Evolutionary conservation across 164 flowering plant genomes (phyloP).

Genomic region (Euptelea pleiosperma): DNA sequence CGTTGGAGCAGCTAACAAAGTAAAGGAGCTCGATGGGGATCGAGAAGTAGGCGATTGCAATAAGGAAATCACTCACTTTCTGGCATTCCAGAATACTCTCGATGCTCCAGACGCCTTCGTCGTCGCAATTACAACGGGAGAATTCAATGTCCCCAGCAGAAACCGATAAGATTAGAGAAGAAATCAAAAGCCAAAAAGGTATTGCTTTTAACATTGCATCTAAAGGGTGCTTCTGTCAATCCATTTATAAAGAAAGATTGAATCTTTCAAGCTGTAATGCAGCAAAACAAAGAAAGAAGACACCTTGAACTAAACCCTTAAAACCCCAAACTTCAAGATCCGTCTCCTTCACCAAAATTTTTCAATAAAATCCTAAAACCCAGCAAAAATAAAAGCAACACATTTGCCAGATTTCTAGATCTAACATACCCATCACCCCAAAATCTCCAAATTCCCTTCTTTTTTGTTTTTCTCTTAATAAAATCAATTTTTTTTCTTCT

Average conservation of each 20-base stretch:
- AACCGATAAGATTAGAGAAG: constrained; percentile 35
- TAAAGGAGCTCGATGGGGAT: constrained; percentile 91
- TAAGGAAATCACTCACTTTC: constrained; percentile 84
- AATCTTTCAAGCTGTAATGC: constrained; percentile 5
- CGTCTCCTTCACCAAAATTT: not conserved
- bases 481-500: not conserved
- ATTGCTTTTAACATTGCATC: constrained; percentile 63
- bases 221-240: constrained; percentile 23
- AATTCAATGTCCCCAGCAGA: constrained; percentile 39
- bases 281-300: not conserved
- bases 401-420: constrained; percentile 15
- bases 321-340: not conserved
- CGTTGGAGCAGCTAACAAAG: constrained; percentile 87
- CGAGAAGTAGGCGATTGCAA: constrained; percentile 91
- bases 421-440: constrained; percentile 12
- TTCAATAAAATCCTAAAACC: constrained; percentile 4
- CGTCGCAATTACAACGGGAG: constrained; percentile 74
- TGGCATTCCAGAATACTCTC: constrained; percentile 72
- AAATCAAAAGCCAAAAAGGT: constrained; percentile 41
- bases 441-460: constrained; percentile 2
- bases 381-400: not conserved
- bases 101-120: constrained; percentile 70
- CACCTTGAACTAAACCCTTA: not conserved
- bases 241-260: constrained; percentile 20
- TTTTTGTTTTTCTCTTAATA: not conserved